phyloP scores from a whole-genome alignment of 2,329 filamentous ascomycete species.

The Pseudogymnoascus pannorum region DNA sequence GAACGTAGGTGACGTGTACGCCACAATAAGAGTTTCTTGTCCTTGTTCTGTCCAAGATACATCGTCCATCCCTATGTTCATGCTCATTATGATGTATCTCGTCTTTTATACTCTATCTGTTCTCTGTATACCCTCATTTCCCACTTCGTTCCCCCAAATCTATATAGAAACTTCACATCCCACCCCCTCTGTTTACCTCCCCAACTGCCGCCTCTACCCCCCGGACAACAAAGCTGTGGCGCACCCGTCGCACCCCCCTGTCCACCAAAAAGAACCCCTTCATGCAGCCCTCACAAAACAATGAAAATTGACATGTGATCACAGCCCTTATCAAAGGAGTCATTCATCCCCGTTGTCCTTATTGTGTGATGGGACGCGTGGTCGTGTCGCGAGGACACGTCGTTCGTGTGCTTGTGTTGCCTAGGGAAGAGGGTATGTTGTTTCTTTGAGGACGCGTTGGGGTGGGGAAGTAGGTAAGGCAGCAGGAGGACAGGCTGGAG shows the following conservation, averaged over 20 bases:
- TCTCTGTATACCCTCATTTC: not conserved
- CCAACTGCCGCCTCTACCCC: not conserved
- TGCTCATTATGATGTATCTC: slow-evolving; percentile 1
- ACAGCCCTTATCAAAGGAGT: not conserved
- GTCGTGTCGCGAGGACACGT: not conserved
- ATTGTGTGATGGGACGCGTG: not conserved
- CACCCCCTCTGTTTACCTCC: not conserved
- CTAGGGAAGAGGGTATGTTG: not conserved
- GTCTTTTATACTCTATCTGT: not conserved
- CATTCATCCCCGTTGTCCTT: not conserved
- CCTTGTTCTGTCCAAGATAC: not conserved
- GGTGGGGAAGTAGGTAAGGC: not conserved
- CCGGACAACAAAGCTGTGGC: not conserved
- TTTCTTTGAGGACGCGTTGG: not conserved
- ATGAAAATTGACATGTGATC: not conserved
- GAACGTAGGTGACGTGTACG: not conserved
- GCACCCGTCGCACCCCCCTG: not conserved
- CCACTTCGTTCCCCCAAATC: no score
- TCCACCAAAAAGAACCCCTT: not conserved
- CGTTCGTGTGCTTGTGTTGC: not conserved
- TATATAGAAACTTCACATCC: no score
- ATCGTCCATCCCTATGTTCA: not conserved
- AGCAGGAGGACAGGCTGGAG: not conserved
- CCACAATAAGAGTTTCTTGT: not conserved
- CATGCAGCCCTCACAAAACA: not conserved